Evolutionary conservation across 257 asterid species (phyloP).

Genomic region (Scutellaria barbata): DNA sequence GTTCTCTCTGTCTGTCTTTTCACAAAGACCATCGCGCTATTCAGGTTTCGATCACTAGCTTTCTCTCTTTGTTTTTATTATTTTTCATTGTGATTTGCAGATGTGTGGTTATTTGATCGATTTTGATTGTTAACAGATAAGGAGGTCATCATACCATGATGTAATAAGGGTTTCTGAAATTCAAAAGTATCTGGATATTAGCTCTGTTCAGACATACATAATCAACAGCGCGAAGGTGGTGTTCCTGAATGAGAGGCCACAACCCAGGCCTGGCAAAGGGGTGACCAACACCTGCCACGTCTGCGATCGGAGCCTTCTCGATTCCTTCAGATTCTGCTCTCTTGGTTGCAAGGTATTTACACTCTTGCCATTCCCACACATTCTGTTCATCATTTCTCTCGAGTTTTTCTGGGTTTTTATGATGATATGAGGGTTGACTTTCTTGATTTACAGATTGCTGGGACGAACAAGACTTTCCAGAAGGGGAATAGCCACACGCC

Average conservation of each 20-base stretch:
- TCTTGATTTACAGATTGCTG: constrained; percentile 62
- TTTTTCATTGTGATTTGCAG: neutral
- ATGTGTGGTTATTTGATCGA: neutral
- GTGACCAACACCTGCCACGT: constrained; percentile 86
- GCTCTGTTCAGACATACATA: constrained; percentile 76
- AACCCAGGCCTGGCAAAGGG: constrained; percentile 92
- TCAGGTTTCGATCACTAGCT: constrained; percentile 48
- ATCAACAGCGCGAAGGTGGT: constrained; percentile 91
- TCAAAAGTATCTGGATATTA: constrained; percentile 72
- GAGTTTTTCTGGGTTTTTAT: too few species aligned
- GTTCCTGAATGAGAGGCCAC: constrained; percentile 87
- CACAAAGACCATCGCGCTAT: constrained; percentile 70
- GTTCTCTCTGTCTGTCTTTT: constrained; percentile 53
- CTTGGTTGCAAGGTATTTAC: constrained; percentile 84
- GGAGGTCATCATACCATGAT: constrained; percentile 95
- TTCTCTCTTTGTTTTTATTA: neutral
- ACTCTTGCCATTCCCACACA: neutral
- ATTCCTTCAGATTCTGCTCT: constrained; percentile 82
- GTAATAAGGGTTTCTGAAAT: constrained; percentile 87
- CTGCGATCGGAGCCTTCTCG: constrained; percentile 85
- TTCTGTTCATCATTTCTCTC: too few species aligned
- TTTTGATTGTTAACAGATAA: constrained; percentile 51
- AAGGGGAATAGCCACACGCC: constrained; percentile 44
- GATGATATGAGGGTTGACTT: neutral
- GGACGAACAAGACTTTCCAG: constrained; percentile 53